These are phyloP conservation scores for Lumnitzera littorea DNA, from an alignment of 345 rosid genomes.

Conservation along the genomic window DNA sequence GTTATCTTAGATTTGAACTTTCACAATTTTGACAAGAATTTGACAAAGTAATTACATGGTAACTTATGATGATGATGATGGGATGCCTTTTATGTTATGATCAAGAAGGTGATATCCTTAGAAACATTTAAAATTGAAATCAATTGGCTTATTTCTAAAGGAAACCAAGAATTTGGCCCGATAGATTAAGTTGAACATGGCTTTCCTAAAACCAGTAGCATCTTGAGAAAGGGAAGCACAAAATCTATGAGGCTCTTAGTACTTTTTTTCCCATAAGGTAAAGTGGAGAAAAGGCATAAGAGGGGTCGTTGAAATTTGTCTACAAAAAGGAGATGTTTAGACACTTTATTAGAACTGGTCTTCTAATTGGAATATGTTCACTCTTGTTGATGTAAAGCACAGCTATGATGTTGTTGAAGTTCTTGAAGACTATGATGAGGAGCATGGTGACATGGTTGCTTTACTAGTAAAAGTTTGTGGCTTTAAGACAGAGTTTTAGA, in stretches of 20 bases:
- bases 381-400: slow-evolving; percentile 25
- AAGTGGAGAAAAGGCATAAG: slow-evolving; percentile 18
- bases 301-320: slow-evolving; percentile 28
- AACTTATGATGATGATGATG: slow-evolving; percentile 10
- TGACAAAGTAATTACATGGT: background rate
- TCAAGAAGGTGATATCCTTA: slow-evolving; percentile 4
- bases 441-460: slow-evolving; percentile 24
- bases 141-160: slow-evolving; percentile 7
- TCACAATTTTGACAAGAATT: slow-evolving; percentile 9
- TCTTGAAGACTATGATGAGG: slow-evolving; percentile 34
- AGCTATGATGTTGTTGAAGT: slow-evolving; percentile 45
- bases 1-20: slow-evolving; percentile 10
- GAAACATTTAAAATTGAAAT: slow-evolving; percentile 6
- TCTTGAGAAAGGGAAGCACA: slow-evolving; percentile 1
- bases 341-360: slow-evolving; percentile 47
- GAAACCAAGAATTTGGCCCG: background rate
- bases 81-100: slow-evolving; percentile 11
- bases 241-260: background rate
- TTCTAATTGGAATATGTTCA: slow-evolving; percentile 28
- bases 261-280: slow-evolving; percentile 9
- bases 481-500: slow-evolving; percentile 33
- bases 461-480: slow-evolving; percentile 39
- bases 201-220: slow-evolving; percentile 4
- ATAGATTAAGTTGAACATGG: background rate
- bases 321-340: slow-evolving; percentile 36